Evolutionary conservation across 129 eudicot species (phyloP), one percentile per base, ranked within the genome.

Genomic region (Kitagawia praeruptora): DNA sequence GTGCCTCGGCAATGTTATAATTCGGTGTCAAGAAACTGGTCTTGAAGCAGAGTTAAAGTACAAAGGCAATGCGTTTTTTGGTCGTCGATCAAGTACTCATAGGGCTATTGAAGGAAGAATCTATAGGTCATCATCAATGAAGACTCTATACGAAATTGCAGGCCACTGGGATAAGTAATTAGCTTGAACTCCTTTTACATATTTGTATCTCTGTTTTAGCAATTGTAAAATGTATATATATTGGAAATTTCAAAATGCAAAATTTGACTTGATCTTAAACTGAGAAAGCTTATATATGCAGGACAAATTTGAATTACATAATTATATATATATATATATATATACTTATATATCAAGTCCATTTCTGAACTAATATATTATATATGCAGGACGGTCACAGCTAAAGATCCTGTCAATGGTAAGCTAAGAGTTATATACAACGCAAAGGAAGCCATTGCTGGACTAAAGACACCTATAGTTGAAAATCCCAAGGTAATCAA

Each of bases 131-230:
- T 83, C 87, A 19, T 72, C 88, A 8, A 83, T 71, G 83, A 82
- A 82, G 81, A 76, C 89, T 2, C 78, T 88, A 5, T 90, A 81
- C 38, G 94, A 95, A 82, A 89, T 95, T 63, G 77, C 71, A 70
- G 98, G 98, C 84, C 92, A 95, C 37, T 95, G 98, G 98, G 98
- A 95, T 51, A 95, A 89, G 98, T 95, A 85, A 23, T 23, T n/a
- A 25, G 38, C 16, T 25, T 6, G 1, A 12, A 9, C 48, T 15
- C 12, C 25, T 39, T 70, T 39, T 70, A 42, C 27, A 58, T 58
- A 58, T 19, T 2, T 58, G 66, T 58, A 5, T 58, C 16, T 49
- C 21, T 49, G 7, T 15, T 49, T 49, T 16, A 14, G 49, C 49
- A 11, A 10, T 12, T 46, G 49, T 46, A 46, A 46, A 10, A 10